Conservation (phyloP, 139 green algal species). For the Dunaliella primolecta region DNA sequence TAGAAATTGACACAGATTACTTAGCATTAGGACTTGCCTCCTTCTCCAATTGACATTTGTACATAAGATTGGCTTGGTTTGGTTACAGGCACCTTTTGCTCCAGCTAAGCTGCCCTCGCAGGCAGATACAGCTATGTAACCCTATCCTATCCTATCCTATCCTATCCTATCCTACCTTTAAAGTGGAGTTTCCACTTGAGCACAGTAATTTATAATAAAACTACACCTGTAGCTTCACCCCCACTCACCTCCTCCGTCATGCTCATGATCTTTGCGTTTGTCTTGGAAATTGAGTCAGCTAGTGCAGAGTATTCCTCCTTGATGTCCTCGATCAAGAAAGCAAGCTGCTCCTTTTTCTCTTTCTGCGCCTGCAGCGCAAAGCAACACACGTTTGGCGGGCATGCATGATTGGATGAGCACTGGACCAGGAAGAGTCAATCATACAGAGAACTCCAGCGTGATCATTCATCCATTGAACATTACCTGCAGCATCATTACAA, state of each 20-base stretch:
- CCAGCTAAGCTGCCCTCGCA: too few relatives aligned
- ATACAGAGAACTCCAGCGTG: too few relatives aligned
- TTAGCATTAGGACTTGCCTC: too few relatives aligned
- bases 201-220: neutral
- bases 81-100: too few relatives aligned
- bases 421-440: neutral
- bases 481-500: neutral
- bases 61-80: neutral
- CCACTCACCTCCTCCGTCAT: conserved; percentile 28
- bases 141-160: neutral
- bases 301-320: conserved; percentile 33
- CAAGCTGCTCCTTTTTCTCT: conserved; percentile 34
- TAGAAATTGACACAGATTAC: too few relatives aligned
- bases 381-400: neutral
- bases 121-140: too few relatives aligned
- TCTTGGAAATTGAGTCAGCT: conserved; percentile 5
- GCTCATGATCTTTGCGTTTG: conserved; percentile 19
- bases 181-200: neutral
- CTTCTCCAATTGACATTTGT: too few relatives aligned
- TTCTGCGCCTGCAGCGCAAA: conserved; percentile 32
- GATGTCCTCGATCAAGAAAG: conserved; percentile 38
- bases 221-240: neutral
- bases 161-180: neutral
- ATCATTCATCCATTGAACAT: neutral
- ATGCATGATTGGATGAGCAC: neutral